Conservation (phyloP, 352 stramenopile genomes). For the Pythium sukuiense region DNA sequence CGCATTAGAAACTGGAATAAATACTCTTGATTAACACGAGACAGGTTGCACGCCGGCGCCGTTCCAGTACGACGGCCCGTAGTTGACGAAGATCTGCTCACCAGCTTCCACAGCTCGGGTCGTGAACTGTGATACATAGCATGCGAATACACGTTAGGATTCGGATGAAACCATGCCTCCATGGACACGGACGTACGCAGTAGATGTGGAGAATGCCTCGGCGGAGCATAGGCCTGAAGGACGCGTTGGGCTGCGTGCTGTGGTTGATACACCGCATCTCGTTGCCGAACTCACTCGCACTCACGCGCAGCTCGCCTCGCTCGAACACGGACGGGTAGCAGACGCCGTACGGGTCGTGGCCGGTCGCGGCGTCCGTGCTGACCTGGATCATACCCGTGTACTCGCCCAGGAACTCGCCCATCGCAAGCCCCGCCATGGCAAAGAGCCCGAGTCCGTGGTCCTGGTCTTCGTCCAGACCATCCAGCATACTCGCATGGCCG, state of each 20-base stretch:
- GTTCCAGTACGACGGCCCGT: slow-evolving; percentile 71
- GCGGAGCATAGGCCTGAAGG: slow-evolving; percentile 66
- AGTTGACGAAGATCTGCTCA: slow-evolving; percentile 79
- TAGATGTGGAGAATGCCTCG: slow-evolving; percentile 72
- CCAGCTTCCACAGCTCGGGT: slow-evolving; percentile 40
- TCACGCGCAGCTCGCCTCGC: slow-evolving; percentile 64
- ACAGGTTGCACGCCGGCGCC: slow-evolving; percentile 53
- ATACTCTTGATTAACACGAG: slow-evolving; percentile 15
- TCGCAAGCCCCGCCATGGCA: slow-evolving; percentile 42
- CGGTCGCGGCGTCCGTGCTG: slow-evolving; percentile 14
- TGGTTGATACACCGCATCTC: slow-evolving; percentile 81
- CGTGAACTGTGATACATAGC: slow-evolving; percentile 46
- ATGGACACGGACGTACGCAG: slow-evolving; percentile 44
- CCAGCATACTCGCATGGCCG: slow-evolving; percentile 52
- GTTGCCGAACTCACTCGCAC: slow-evolving; percentile 72
- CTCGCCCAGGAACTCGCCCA: slow-evolving; percentile 57
- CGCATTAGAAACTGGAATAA: too few species aligned
- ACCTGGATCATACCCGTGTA: slow-evolving; percentile 66
- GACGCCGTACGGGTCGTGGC: slow-evolving; percentile 71
- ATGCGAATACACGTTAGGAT: slow-evolving; percentile 5
- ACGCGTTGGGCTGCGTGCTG: slow-evolving; percentile 55
- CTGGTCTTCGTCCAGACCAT: slow-evolving; percentile 30
- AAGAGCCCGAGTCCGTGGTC: slow-evolving; percentile 64
- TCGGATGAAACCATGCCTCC: slow-evolving; percentile 4
- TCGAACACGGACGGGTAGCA: slow-evolving; percentile 74